A percentile compares a stretch with the other conserved stretches of the same genome.
Evolutionary conservation across 441 rosid species (phyloP).

Genomic region (Adansonia rubrostipa): DNA sequence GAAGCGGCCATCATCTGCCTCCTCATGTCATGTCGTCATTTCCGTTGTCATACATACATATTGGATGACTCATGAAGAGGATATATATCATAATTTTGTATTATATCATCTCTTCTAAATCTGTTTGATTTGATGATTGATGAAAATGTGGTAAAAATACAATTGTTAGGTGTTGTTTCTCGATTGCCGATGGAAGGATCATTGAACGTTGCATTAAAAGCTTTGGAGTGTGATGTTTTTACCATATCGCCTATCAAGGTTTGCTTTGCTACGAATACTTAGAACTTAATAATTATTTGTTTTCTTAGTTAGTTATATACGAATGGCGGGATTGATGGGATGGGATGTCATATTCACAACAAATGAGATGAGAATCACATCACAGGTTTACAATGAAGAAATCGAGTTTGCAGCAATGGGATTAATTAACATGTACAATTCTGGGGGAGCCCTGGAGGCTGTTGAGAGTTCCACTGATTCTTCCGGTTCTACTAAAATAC

Average conservation of each 20-base stretch:
- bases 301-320: no score
- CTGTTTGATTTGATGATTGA: background rate
- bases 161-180: slow-evolving; percentile 39
- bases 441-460: slow-evolving; percentile 52
- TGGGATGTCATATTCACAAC: background rate
- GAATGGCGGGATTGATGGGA: no score
- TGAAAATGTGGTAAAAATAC: background rate
- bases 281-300: no score
- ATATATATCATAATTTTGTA: no score
- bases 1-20: no score
- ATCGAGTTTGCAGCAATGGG: slow-evolving; percentile 59
- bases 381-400: slow-evolving; percentile 43
- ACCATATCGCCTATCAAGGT: slow-evolving; percentile 62
- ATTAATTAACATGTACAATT: slow-evolving; percentile 50
- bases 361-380: background rate
- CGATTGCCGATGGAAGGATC: slow-evolving; percentile 40
- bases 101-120: background rate
- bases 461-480: slow-evolving; percentile 25
- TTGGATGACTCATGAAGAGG: no score
- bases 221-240: slow-evolving; percentile 49
- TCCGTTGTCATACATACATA: no score
- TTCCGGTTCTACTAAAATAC: slow-evolving; percentile 21
- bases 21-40: no score
- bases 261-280: background rate
- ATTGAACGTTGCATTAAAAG: slow-evolving; percentile 37